Conservation (phyloP, 2,329 filamentous ascomycete species). For the Teratosphaeria epicoccoides region DNA sequence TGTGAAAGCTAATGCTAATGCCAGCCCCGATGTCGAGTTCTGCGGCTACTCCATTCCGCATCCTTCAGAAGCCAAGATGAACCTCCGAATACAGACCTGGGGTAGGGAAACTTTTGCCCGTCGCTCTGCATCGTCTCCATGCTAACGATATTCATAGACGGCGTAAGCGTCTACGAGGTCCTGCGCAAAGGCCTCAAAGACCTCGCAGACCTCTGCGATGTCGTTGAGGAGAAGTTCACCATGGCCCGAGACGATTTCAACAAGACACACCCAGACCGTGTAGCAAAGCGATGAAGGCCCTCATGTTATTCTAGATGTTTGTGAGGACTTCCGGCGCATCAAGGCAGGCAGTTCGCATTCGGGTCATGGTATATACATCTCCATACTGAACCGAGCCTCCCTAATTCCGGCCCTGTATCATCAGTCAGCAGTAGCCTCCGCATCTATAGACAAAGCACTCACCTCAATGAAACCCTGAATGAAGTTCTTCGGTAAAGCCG, state of each 20-base stretch:
- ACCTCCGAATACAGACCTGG: slow-evolving; percentile 92
- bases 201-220: slow-evolving; percentile 83
- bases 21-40: slow-evolving; percentile 88
- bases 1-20: background rate
- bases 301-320: too few species aligned
- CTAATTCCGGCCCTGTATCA: slow-evolving; percentile 11
- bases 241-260: slow-evolving; percentile 53
- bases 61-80: slow-evolving; percentile 93
- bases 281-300: background rate
- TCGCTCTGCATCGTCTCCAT: background rate
- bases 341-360: slow-evolving; percentile 1
- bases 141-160: slow-evolving; percentile 43
- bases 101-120: slow-evolving; percentile 43
- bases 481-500: slow-evolving; percentile 72
- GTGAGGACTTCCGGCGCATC: slow-evolving; percentile 2
- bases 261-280: slow-evolving; percentile 21
- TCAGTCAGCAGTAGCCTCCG: slow-evolving; percentile 2
- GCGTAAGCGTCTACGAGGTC: slow-evolving; percentile 69
- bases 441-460: background rate
- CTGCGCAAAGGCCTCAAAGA: slow-evolving; percentile 84
- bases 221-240: slow-evolving; percentile 83
- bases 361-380: slow-evolving; percentile 20
- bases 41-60: slow-evolving; percentile 97
- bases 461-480: slow-evolving; percentile 94
- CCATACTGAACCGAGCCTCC: background rate